phyloP scores from a whole-genome alignment of 2,329 filamentous ascomycete genomes.

The Cladosporium sp. region DNA sequence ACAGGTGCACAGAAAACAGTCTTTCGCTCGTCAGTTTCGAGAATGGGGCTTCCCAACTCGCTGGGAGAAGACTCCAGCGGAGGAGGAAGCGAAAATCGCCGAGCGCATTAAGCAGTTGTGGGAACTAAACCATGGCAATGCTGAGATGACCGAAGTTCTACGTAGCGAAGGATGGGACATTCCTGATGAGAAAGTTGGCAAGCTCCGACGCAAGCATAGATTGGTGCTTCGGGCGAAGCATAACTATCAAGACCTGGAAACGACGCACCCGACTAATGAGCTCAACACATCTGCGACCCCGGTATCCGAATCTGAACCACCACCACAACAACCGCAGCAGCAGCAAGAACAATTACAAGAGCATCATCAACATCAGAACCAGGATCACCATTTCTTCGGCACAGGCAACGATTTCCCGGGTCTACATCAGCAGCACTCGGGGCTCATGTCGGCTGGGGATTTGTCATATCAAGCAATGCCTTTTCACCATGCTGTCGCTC shows the following conservation, averaged over 20 bases:
- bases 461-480: background rate
- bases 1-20: constrained; percentile 2
- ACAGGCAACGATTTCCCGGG: background rate
- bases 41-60: constrained; percentile 66
- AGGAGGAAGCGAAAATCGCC: constrained; percentile 64
- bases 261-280: background rate
- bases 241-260: constrained; percentile 18
- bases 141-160: constrained; percentile 67
- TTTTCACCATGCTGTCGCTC: background rate
- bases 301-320: background rate
- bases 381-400: background rate
- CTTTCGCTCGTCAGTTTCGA: constrained; percentile 29
- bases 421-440: background rate
- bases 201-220: constrained; percentile 11
- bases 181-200: constrained; percentile 44
- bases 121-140: constrained; percentile 67
- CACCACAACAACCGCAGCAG: too few relatives aligned
- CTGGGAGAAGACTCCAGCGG: constrained; percentile 64
- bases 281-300: background rate
- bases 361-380: background rate
- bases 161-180: constrained; percentile 69
- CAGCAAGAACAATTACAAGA: too few relatives aligned
- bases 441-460: background rate
- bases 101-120: constrained; percentile 70
- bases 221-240: constrained; percentile 5